Base-by-base conservation (phyloP, 106 monocot genomes). In the Apostasia shenzhenica region DNA sequence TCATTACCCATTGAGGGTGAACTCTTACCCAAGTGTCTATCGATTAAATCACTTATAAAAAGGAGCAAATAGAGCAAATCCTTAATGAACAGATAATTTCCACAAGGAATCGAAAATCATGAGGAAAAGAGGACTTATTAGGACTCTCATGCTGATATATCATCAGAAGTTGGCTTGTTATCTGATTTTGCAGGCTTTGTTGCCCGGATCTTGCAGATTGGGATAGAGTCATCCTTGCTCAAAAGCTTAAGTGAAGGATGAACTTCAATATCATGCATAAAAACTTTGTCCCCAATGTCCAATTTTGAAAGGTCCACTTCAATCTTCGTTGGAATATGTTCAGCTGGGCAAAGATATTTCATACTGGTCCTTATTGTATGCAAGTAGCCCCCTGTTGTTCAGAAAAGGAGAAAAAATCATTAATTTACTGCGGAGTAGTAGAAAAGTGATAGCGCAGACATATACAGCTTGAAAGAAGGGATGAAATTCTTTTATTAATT, bases 231-330 rank as follows among this genome's bases (percentile, higher is more conserved):
- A 62, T 87, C 79, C 61, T 83, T 83, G 66, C 68, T 87, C 57
- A 94, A 65, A 55, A 87, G 78, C 74, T 85, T 82, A 67, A 94
- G 49, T 12, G 84, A 94, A 64, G 84, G 57, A 68, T 86, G 76
- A 12, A 88, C 85, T 40, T 77, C 40, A n/a, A 86, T 48, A 55
- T 95, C 91, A 50, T 74, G 66, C 58, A 85, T 67, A 41, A 76
- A 61, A 59, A 95, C 64, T 78, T 52, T 77, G 57, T 91, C 94
- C 44, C 85, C 88, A 12, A 95, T 80, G 45, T 95, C 91, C 13
- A 88, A 68, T 38, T 84, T 91, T 78, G 78, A 61, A 57, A 95
- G 52, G 57, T 95, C 82, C 49, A 95, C 88, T 73, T 95, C 91
- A 70, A 95, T 76, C 41, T 91, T 91, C 14, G 47, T 85, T 66